Percentiles rank a stretch among this genome's conserved stretches.
These are phyloP conservation scores for Kodamaea fungicola DNA, from an alignment of 1,139 yeast genomes.

Conservation along the genomic window DNA sequence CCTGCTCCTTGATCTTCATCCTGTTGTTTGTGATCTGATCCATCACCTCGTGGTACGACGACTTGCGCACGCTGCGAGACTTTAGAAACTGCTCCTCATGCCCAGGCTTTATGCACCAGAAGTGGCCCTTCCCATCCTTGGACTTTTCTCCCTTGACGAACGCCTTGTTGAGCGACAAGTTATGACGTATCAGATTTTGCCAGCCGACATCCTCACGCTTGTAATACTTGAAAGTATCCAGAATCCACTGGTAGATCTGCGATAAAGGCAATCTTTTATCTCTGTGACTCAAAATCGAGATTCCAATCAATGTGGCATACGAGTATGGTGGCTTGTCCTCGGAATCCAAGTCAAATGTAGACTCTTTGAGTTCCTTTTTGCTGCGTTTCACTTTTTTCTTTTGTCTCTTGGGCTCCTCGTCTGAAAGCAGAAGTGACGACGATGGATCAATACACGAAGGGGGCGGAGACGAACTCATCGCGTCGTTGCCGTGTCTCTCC, in stretches of 20 bases:
- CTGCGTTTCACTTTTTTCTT: constrained; percentile 22
- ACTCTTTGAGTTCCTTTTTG: constrained; percentile 24
- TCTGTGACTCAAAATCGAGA: constrained; percentile 86
- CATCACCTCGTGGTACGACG: constrained; percentile 45
- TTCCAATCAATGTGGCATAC: constrained; percentile 90
- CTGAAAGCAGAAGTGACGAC: constrained; percentile 11
- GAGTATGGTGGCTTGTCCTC: constrained; percentile 84
- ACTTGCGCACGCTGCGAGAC: constrained; percentile 48
- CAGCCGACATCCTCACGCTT: constrained; percentile 87
- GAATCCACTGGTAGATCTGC: constrained; percentile 91
- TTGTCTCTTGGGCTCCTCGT: constrained; percentile 7
- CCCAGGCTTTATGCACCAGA: constrained; percentile 88
- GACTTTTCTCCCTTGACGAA: constrained; percentile 89
- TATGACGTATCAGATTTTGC: constrained; percentile 90
- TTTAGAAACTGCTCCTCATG: constrained; percentile 79
- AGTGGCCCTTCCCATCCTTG: constrained; percentile 94
- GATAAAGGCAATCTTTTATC: constrained; percentile 79
- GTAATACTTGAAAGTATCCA: constrained; percentile 81
- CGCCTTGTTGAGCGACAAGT: constrained; percentile 80
- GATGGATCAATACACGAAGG: constrained; percentile 14
- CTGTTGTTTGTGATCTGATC: constrained; percentile 29
- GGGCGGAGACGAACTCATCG: constrained; percentile 9
- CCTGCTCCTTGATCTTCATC: constrained; percentile 11
- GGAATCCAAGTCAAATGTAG: constrained; percentile 40
- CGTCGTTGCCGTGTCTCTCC: background rate